These are phyloP conservation scores for Suillus subaureus DNA, from an alignment of 768 basidiomycete species.

Conservation along the genomic window DNA sequence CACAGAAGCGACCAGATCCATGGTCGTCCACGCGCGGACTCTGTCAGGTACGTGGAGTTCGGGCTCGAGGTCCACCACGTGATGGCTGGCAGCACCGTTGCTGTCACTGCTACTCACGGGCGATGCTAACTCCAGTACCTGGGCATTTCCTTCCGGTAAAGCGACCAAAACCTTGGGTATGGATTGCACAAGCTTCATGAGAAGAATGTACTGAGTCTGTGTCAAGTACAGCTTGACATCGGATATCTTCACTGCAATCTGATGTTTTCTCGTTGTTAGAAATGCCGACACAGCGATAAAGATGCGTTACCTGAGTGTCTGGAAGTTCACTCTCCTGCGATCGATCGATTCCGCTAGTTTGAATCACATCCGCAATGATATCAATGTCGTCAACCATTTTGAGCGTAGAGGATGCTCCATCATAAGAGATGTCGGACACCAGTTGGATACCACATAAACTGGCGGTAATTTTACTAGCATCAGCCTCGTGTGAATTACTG, in stretches of 20 bases:
- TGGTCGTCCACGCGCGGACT: constrained; percentile 53
- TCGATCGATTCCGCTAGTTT: constrained; percentile 59
- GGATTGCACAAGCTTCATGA: constrained; percentile 66
- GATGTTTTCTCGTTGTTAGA: constrained; percentile 11
- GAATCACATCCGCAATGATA: constrained; percentile 67
- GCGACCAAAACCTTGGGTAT: constrained; percentile 67
- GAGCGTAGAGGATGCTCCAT: constrained; percentile 52
- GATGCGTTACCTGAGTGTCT: constrained; percentile 66
- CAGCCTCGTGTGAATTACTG: constrained; percentile 67
- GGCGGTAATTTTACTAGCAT: constrained; percentile 64
- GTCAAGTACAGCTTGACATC: constrained; percentile 86
- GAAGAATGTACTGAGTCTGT: constrained; percentile 76
- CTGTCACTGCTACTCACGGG: constrained; percentile 18
- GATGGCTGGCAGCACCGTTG: constrained; percentile 8
- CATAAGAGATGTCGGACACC: constrained; percentile 62
- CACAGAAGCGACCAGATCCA: constrained; percentile 77
- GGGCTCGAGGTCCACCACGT: constrained; percentile 44
- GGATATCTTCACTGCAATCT: constrained; percentile 77
- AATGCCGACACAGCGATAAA: constrained; percentile 6
- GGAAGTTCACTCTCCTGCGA: constrained; percentile 55
- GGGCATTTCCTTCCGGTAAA: constrained; percentile 43
- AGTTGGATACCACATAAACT: constrained; percentile 84
- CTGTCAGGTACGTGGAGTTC: constrained; percentile 47
- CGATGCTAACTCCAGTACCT: constrained; percentile 27
- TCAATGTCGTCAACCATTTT: constrained; percentile 94